phyloP scores from a whole-genome alignment of 768 basidiomycete species.

The Calocybe indica region DNA sequence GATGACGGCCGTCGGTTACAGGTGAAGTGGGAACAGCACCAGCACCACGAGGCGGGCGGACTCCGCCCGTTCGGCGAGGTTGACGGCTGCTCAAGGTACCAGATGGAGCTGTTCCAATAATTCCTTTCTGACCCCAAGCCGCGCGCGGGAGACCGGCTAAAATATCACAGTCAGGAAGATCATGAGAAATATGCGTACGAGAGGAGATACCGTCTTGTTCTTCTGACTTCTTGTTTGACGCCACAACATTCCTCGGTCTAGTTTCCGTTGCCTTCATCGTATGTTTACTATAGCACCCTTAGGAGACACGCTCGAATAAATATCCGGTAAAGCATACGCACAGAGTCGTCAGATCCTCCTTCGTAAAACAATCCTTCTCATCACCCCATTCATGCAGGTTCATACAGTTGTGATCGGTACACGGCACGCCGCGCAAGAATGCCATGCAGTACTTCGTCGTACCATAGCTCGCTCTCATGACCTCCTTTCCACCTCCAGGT shows the following conservation, averaged over 20 bases:
- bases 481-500: constrained; percentile 82
- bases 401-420: constrained; percentile 88
- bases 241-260: constrained; percentile 40
- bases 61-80: constrained; percentile 33
- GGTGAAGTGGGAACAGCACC: constrained; percentile 18
- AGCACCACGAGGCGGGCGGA: constrained; percentile 42
- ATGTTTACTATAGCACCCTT: constrained; percentile 60
- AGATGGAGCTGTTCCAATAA: constrained; percentile 13
- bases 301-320: constrained; percentile 5
- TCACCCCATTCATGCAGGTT: constrained; percentile 98
- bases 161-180: constrained; percentile 6
- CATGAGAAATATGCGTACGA: not conserved
- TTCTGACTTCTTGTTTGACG: constrained; percentile 56
- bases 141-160: constrained; percentile 59
- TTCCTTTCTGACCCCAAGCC: constrained; percentile 52
- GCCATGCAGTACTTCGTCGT: constrained; percentile 98
- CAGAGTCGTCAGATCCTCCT: constrained; percentile 93
- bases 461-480: constrained; percentile 91
- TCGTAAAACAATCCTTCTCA: constrained; percentile 95
- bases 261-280: constrained; percentile 88
- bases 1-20: constrained; percentile 25
- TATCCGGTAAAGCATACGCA: constrained; percentile 26
- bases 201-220: constrained; percentile 43
- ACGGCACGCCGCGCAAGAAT: constrained; percentile 80
- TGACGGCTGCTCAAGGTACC: constrained; percentile 26